Evolutionary conservation across 2,329 filamentous ascomycete species (phyloP).

Genomic region (Phialophora macrospora): DNA sequence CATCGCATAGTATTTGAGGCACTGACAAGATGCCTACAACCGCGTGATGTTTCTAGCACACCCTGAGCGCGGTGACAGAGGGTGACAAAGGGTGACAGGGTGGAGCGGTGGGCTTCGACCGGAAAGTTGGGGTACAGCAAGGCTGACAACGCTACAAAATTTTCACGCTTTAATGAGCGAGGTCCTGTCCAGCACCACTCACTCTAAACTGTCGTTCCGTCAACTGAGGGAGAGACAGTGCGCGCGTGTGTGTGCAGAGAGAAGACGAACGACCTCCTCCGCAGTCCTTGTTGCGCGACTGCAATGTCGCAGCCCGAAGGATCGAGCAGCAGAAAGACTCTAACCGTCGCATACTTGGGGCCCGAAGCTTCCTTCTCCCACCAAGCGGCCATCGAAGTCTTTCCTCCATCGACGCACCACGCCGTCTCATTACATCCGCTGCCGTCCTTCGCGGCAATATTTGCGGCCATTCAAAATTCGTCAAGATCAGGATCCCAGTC

Average conservation of each 20-base stretch:
- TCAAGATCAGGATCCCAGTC: constrained; percentile 48
- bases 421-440: constrained; percentile 25
- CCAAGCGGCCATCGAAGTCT: constrained; percentile 57
- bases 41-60: not conserved
- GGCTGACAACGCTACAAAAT: not conserved
- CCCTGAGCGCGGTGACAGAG: not conserved
- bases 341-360: constrained; percentile 61
- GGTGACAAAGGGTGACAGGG: no score
- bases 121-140: not conserved
- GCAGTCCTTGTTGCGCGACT: not conserved
- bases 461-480: constrained; percentile 59
- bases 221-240: not conserved
- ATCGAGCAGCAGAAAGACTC: not conserved
- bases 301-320: not conserved
- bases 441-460: constrained; percentile 36
- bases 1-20: not conserved
- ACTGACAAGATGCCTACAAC: not conserved
- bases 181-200: not conserved
- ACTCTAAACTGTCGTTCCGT: no score
- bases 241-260: not conserved
- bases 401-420: constrained; percentile 11
- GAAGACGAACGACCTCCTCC: not conserved
- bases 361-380: constrained; percentile 71
- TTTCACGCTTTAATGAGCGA: not conserved
- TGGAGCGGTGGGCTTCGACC: not conserved